Conservation (phyloP, 2,329 filamentous ascomycete genomes). For the Fusarium chlamydosporum region DNA sequence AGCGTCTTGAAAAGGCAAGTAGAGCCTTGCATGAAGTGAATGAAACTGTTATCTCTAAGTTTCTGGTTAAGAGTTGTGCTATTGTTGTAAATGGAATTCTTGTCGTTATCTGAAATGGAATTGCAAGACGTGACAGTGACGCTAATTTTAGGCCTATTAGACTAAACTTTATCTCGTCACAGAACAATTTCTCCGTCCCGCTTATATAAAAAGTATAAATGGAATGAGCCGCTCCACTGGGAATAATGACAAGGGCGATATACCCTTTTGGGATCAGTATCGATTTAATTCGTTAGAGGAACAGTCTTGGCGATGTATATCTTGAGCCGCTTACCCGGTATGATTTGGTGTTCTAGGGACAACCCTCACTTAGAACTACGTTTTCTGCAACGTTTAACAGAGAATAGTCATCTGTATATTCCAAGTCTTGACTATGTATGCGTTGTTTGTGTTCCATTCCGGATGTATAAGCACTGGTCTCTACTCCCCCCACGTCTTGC, state of each 20-base stretch:
- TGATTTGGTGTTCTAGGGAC: neutral
- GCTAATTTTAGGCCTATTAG: neutral
- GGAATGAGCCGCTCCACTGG: no score
- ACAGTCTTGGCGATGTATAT: neutral
- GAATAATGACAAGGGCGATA: neutral
- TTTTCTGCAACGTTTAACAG: no score
- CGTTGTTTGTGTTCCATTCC: no score
- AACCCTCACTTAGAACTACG: no score
- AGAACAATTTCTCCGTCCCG: conserved; percentile 1
- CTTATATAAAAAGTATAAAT: neutral
- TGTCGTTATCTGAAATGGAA: neutral
- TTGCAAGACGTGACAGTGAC: neutral
- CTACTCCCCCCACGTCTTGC: no score
- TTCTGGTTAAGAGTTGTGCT: no score
- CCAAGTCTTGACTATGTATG: no score
- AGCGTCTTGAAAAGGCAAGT: neutral
- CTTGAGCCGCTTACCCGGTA: neutral
- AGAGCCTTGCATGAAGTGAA: no score
- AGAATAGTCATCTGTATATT: no score
- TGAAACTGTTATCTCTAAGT: neutral
- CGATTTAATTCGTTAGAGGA: neutral
- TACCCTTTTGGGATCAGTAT: neutral
- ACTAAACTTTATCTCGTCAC: neutral
- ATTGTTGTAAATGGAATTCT: neutral
- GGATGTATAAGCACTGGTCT: no score